Conservation (phyloP, 2,329 filamentous ascomycete species). For the Immersiporthe knoxdaviesiana region DNA sequence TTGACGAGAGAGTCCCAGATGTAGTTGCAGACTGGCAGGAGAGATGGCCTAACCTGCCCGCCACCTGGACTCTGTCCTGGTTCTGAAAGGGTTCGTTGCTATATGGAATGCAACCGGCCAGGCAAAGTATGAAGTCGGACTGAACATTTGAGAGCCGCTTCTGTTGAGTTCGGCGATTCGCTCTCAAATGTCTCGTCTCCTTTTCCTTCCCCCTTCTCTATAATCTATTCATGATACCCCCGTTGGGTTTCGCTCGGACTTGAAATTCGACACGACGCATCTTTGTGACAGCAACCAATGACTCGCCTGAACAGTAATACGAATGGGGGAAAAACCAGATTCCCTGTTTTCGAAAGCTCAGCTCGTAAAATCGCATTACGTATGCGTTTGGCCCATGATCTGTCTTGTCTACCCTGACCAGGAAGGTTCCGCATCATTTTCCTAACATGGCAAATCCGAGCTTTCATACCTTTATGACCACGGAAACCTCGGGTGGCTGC, state of each 20-base stretch:
- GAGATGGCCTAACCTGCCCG: slow-evolving; percentile 87
- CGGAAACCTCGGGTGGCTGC: neutral
- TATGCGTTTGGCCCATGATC: neutral
- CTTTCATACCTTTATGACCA: neutral
- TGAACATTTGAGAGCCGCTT: neutral
- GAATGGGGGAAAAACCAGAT: neutral
- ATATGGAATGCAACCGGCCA: neutral
- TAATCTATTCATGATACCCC: slow-evolving; percentile 2
- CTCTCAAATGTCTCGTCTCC: neutral
- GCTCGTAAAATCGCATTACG: neutral
- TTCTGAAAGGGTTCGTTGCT: slow-evolving; percentile 56
- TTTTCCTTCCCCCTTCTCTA: neutral
- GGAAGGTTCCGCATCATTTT: neutral
- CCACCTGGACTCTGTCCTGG: slow-evolving; percentile 94
- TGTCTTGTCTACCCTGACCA: neutral
- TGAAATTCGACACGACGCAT: neutral
- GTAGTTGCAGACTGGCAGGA: slow-evolving; percentile 94
- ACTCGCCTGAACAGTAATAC: neutral
- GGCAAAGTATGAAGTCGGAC: neutral
- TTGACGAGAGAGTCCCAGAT: slow-evolving; percentile 92
- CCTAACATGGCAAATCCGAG: neutral
- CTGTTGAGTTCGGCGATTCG: neutral
- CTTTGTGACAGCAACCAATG: neutral
- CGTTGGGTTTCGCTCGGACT: neutral
- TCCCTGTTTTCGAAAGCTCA: neutral